Percentiles rank a stretch among this genome's conserved stretches.
Conservation (phyloP, 768 basidiomycete genomes). For the Lanmaoa pseudosensibilis region DNA sequence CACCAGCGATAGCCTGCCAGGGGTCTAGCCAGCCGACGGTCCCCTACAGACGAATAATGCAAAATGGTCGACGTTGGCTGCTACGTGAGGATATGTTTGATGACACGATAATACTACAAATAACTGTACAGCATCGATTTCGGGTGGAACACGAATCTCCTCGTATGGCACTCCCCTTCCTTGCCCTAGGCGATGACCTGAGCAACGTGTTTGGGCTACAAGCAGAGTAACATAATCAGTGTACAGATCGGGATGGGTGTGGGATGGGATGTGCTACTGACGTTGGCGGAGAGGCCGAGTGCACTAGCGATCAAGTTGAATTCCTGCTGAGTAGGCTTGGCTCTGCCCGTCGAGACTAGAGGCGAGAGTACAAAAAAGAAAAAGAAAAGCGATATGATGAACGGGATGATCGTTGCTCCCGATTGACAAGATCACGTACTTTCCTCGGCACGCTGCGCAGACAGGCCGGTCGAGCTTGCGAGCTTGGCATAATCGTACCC, state of each 20-base stretch:
- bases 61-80: not conserved
- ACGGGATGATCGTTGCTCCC: not conserved
- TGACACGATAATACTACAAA: constrained; percentile 11
- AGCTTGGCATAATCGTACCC: constrained; percentile 32
- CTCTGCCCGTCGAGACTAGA: constrained; percentile 49
- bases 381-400: not conserved
- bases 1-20: not conserved
- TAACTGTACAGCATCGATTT: constrained; percentile 7
- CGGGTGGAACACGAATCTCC: not conserved
- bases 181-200: not conserved
- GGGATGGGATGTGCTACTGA: constrained; percentile 16
- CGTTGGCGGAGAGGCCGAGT: constrained; percentile 41
- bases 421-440: constrained; percentile 40
- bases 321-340: constrained; percentile 46
- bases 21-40: not conserved
- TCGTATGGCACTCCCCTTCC: not conserved
- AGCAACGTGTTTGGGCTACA: not conserved
- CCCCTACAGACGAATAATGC: not conserved
- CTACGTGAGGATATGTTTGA: constrained; percentile 1
- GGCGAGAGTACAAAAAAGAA: too few relatives aligned
- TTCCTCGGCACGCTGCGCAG: constrained; percentile 50
- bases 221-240: not conserved
- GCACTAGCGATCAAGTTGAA: constrained; percentile 47
- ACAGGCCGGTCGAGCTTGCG: constrained; percentile 43
- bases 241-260: not conserved